Conservation (phyloP, 176 grass and related monocot genomes). For the Avena sativa region DNA sequence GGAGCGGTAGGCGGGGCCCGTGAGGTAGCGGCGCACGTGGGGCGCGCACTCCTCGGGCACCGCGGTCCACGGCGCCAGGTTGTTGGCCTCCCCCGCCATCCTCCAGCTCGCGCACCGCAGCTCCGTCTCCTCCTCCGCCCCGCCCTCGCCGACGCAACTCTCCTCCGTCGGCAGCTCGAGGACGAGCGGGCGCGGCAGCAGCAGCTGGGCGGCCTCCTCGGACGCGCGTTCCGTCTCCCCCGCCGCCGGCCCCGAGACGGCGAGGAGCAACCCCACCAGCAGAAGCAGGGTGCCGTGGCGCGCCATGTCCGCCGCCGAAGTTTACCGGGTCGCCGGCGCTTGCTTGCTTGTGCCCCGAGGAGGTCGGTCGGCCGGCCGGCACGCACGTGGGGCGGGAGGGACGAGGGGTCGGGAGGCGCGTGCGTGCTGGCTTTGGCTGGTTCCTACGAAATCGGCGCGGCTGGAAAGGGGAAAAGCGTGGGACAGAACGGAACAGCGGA, state of each 20-base stretch:
- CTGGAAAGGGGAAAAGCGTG: not conserved
- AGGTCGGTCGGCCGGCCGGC: not conserved
- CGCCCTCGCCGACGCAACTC: not conserved
- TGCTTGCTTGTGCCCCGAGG: not conserved
- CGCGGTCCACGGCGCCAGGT: conserved; percentile 48
- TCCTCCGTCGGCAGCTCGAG: conserved; percentile 39
- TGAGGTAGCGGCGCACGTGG: conserved; percentile 69
- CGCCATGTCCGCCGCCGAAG: not conserved
- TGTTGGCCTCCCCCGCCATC: conserved; percentile 71
- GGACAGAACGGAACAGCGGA: not conserved
- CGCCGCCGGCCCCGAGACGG: not conserved
- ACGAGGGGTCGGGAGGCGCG: not conserved
- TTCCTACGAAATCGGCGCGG: conserved; percentile 20
- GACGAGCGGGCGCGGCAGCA: conserved; percentile 45
- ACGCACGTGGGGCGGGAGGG: not conserved
- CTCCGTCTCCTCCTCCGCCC: not conserved
- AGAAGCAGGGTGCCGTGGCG: not conserved
- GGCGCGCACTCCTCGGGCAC: conserved; percentile 47
- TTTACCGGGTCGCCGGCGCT: not conserved
- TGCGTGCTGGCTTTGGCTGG: conserved; percentile 16
- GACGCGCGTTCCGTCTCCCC: too few species aligned
- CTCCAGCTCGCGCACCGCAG: conserved; percentile 71
- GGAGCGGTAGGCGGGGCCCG: conserved; percentile 57
- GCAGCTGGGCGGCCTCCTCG: not conserved
- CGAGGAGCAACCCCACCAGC: too few species aligned